A percentile compares a stretch with the other conserved stretches of the same genome.
Evolutionary conservation across 2,329 filamentous ascomycete species (phyloP).

Genomic region (Hymenoscyphus repandus): DNA sequence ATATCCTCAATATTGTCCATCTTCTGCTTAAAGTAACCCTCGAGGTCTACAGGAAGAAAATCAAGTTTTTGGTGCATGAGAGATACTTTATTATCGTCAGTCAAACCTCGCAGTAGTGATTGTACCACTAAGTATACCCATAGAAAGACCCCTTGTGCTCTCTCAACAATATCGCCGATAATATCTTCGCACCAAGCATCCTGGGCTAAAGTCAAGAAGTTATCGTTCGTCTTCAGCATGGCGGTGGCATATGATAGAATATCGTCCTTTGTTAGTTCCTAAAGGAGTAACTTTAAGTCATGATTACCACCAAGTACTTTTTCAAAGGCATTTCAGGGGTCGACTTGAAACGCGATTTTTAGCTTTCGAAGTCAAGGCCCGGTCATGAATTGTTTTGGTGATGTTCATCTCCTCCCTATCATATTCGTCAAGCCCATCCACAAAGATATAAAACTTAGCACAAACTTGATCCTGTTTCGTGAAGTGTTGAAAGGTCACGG

Average conservation of each 20-base stretch:
- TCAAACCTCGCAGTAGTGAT: conserved; percentile 2
- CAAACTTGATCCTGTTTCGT: not conserved
- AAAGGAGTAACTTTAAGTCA: conserved; percentile 18
- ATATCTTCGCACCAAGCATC: not conserved
- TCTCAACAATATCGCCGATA: conserved; percentile 2
- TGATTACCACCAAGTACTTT: conserved; percentile 21
- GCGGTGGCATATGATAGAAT: conserved; percentile 1
- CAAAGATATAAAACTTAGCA: not conserved
- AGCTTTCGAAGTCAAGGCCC: conserved; percentile 1
- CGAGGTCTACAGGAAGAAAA: not conserved
- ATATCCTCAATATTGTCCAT: not conserved
- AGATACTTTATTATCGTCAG: not conserved
- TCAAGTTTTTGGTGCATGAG: not conserved
- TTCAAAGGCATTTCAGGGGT: conserved; percentile 28
- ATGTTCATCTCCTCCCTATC: not conserved
- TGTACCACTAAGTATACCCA: conserved; percentile 17
- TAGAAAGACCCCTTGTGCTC: conserved; percentile 16
- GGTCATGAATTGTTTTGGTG: not conserved
- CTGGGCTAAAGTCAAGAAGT: not conserved
- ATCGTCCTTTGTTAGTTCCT: conserved; percentile 4
- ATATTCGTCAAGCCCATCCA: not conserved
- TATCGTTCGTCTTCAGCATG: not conserved
- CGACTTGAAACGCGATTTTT: conserved; percentile 29
- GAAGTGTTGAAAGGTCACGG: not conserved
- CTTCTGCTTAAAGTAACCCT: not conserved